Base-by-base conservation (phyloP, 306 rosid species). In the Notholithocarpus densiflorus region DNA sequence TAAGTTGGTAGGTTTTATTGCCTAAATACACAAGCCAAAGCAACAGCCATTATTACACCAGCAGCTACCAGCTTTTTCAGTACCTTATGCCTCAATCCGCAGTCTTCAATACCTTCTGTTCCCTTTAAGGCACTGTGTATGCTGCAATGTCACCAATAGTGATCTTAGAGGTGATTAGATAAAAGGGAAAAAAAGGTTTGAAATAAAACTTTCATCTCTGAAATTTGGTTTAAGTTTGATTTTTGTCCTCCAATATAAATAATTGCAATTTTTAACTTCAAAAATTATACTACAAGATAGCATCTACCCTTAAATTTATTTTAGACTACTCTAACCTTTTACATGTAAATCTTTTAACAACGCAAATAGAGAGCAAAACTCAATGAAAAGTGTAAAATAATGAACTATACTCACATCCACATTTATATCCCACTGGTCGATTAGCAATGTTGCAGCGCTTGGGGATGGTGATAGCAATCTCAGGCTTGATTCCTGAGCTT, bases 341-440 rank as follows among this genome's bases (percentile, higher is more conserved):
- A 12, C 53, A 48, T 48, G 15, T 48, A 48, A 12, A 10, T 48
- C 53, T 37, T 37, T 8, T 37, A 37, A 37, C 45, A 7, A 37
- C 11, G 45, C 45, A 37, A 37, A 37, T 37, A 8, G 45, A 37
- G 45, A 37, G 45, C 45, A 37, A 37, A 37, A 15, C 40, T 15
- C 11, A 0, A 12, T 15, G 23, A 32, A 24, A n/a, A 32, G 6
- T 4, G 5, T 52, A 32, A 0, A 21, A 54, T 6, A 56, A 29
- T 2, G 13, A 29, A 52, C 1, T 13, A 55, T 18, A 85, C 86
- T 84, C 77, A 90, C 89, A 81, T 83, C 95, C 95, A 45, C 95
- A 90, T 75, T 88, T 88, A 84, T 80, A 86, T 66, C 96, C 96
- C 17, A 87, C 79, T 3, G 96, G 96, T 68, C 91, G 93, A 71